Conservation (phyloP, 495 filamentous ascomycete species). For the Darksidea phi region DNA sequence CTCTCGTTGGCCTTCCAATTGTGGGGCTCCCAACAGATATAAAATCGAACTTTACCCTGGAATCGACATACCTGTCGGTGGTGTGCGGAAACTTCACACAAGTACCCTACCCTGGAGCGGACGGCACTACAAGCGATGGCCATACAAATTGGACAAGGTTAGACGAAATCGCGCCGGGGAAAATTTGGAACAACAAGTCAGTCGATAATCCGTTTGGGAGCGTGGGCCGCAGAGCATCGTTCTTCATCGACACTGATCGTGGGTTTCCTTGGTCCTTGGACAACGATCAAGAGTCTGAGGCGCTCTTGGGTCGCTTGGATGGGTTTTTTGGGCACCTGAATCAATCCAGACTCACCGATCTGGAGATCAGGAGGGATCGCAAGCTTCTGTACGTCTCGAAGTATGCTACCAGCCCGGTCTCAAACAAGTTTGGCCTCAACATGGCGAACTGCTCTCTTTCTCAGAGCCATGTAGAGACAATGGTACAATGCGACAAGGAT, state of each 20-base stretch:
- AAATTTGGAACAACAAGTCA: not conserved
- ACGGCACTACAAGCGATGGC: not conserved
- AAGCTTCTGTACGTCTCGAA: slow-evolving; percentile 1
- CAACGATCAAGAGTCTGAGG: not conserved
- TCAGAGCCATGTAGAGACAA: slow-evolving; percentile 24
- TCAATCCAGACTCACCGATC: not conserved
- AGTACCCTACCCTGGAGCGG: not conserved
- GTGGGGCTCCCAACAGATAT: slow-evolving; percentile 10
- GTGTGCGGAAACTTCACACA: slow-evolving; percentile 12
- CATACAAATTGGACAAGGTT: slow-evolving; percentile 3
- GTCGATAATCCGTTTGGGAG: not conserved
- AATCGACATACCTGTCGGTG: slow-evolving; percentile 24
- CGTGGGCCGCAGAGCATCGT: not conserved
- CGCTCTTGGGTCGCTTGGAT: slow-evolving; percentile 4
- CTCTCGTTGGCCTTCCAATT: slow-evolving; percentile 32
- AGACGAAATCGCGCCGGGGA: not conserved
- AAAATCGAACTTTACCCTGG: slow-evolving; percentile 19
- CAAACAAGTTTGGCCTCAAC: slow-evolving; percentile 1
- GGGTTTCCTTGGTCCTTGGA: not conserved
- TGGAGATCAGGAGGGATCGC: not conserved
- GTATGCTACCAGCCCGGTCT: not conserved
- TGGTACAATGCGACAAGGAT: slow-evolving; percentile 14
- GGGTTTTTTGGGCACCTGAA: slow-evolving; percentile 12
- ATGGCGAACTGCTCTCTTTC: slow-evolving; percentile 24
- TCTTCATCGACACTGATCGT: slow-evolving; percentile 4